A percentile compares a stretch with the other conserved stretches of the same genome.
Evolutionary conservation across 2,329 filamentous ascomycete genomes (phyloP).

Genomic region (Penicillium capsulatum): DNA sequence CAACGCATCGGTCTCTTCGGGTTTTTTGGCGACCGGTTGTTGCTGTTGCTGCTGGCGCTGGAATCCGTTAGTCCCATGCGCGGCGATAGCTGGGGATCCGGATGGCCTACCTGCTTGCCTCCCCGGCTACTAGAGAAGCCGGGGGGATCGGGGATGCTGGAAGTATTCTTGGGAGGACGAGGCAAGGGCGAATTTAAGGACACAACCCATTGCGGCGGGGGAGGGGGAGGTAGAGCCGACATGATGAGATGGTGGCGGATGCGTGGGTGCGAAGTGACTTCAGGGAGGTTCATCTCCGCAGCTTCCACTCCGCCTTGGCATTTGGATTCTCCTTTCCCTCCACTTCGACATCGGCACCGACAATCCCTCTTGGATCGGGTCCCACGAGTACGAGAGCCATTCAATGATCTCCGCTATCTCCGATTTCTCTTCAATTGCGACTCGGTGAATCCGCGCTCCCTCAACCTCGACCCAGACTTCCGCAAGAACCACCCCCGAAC

Average conservation of each 20-base stretch:
- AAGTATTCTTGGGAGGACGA: slow-evolving; percentile 57
- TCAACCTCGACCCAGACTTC: not conserved
- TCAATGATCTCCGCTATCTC: slow-evolving; percentile 12
- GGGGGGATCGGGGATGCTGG: slow-evolving; percentile 74
- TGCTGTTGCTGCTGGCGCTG: slow-evolving; percentile 33
- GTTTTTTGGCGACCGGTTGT: slow-evolving; percentile 33
- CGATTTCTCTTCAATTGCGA: slow-evolving; percentile 2
- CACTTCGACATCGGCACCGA: not conserved
- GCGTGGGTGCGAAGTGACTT: slow-evolving; percentile 13
- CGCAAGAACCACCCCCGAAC: not conserved
- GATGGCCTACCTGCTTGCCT: slow-evolving; percentile 50
- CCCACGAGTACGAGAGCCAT: slow-evolving; percentile 13
- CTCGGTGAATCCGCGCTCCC: slow-evolving; percentile 7
- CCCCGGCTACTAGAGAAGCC: slow-evolving; percentile 63
- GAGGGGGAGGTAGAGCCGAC: slow-evolving; percentile 36
- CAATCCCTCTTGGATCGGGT: not conserved
- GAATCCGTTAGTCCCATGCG: slow-evolving; percentile 3
- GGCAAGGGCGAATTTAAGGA: slow-evolving; percentile 69
- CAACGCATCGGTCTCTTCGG: slow-evolving; percentile 86
- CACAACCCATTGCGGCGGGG: slow-evolving; percentile 73
- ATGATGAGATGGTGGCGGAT: slow-evolving; percentile 13
- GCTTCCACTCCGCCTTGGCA: slow-evolving; percentile 20
- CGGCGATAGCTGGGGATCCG: not conserved
- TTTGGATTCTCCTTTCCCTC: slow-evolving; percentile 19
- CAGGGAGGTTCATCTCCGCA: slow-evolving; percentile 29